phyloP scores from a whole-genome alignment of 2,329 filamentous ascomycete genomes.

The Diatrype stigma region DNA sequence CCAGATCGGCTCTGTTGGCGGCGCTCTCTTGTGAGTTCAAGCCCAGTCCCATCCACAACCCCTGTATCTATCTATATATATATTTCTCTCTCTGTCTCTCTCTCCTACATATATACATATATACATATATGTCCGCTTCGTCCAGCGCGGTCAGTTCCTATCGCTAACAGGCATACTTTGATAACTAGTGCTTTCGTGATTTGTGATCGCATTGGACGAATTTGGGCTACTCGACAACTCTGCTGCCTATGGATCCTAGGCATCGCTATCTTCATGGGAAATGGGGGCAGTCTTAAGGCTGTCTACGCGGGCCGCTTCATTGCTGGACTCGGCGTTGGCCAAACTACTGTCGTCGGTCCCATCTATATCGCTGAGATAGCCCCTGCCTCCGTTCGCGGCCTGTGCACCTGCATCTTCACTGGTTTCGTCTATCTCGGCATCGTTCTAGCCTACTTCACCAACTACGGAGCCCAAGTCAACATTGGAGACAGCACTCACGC shows the following conservation, averaged over 20 bases:
- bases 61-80: too few relatives aligned
- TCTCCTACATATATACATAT: too few relatives aligned
- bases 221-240: conserved; percentile 57
- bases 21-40: conserved; percentile 54
- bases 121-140: conserved; percentile 28
- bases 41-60: too few relatives aligned
- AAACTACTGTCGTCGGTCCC: background rate
- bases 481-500: conserved; percentile 41
- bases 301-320: conserved; percentile 45
- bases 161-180: background rate
- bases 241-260: conserved; percentile 55
- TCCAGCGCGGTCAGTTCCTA: background rate
- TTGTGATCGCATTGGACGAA: conserved; percentile 58
- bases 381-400: background rate
- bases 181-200: conserved; percentile 50
- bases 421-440: conserved; percentile 73
- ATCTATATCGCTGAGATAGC: background rate
- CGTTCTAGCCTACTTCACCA: conserved; percentile 74
- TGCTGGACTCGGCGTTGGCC: conserved; percentile 44
- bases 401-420: conserved; percentile 55
- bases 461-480: conserved; percentile 55
- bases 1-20: conserved; percentile 70
- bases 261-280: conserved; percentile 54
- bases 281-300: conserved; percentile 48
- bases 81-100: too few relatives aligned